Base-by-base conservation (phyloP, 352 stramenopile species). In the Globisporangium cystogenes region DNA sequence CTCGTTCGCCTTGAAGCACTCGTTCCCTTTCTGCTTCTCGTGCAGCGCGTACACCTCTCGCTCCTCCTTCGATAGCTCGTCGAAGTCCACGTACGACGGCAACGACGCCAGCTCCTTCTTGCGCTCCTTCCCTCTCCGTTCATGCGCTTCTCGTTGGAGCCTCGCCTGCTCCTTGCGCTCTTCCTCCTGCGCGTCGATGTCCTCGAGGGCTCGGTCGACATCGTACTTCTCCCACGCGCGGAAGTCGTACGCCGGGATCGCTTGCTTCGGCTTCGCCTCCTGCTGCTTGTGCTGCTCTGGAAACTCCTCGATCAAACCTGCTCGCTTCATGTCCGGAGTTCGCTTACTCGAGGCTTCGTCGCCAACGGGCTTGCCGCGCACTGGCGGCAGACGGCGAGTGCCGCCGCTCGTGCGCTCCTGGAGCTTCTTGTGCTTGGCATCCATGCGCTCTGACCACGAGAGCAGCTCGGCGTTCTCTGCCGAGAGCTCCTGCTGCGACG, bases 21-120 rank as follows among this genome's bases (percentile, higher is more conserved):
- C 93, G 59, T 98, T 98, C 10, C 93, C 93, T 57, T 98, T 98
- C 41, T 96, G 72, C 60, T 96, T 95, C 55, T 98, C 93, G 36
- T 85, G 66, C 11, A 69, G 62, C 21, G 82, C 81, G 40, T 79
- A 80, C 31, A 91, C 55, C 47, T 82, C 72, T 14, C 68, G 56
- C 45, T 82, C 81, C 39, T 75, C 60, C 0, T 47, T 31, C 26
- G 82, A 73, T 18, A 90, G 67, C 36, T 67, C 70, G 23, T 75
- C 64, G 8, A 90, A 41, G 23, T 86, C 66, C 5, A 93, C 54
- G 36, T 77, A 85, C 24, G 70, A 59, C 4, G 80, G 76, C 4
- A 93, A 53, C 24, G 76, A 72, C n/a, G 72, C 64, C 4, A 87
- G 62, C 29, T 88, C 76, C 51, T 72, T 68, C 51, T 74, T 76